Conservation (phyloP, 176 grass and related monocot genomes). For the Hsuehochloa calcarea region DNA sequence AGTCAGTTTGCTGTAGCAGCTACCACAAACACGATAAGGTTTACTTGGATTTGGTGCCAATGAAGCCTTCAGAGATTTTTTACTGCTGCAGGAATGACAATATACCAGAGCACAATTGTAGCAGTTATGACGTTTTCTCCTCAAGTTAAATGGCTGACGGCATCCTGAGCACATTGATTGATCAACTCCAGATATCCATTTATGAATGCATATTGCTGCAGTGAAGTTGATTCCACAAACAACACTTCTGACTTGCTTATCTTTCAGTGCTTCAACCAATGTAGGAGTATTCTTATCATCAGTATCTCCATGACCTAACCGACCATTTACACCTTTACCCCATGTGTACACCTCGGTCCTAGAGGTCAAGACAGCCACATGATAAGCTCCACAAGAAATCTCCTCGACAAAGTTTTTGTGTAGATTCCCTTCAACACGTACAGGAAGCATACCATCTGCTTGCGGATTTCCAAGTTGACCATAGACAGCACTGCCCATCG, state of each 20-base stretch:
- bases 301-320: constrained; percentile 91
- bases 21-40: constrained; percentile 89
- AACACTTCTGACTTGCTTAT: constrained; percentile 96
- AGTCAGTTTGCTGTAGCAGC: constrained; percentile 78
- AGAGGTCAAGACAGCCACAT: constrained; percentile 89
- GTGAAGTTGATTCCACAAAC: constrained; percentile 96
- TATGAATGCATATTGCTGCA: constrained; percentile 98
- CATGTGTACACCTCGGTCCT: constrained; percentile 95
- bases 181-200: constrained; percentile 96
- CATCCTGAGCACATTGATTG: constrained; percentile 99
- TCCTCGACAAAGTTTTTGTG: constrained; percentile 98
- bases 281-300: constrained; percentile 83
- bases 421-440: constrained; percentile 82
- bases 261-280: constrained; percentile 93
- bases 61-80: constrained; percentile 87
- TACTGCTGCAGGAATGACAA: constrained; percentile 94
- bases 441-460: constrained; percentile 78
- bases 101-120: constrained; percentile 97
- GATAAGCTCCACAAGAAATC: constrained; percentile 95
- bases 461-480: constrained; percentile 91
- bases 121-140: constrained; percentile 97
- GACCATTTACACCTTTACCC: constrained; percentile 96
- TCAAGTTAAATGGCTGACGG: constrained; percentile 89
- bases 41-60: constrained; percentile 94
- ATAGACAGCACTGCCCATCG: constrained; percentile 86